Percentiles rank a stretch among this genome's conserved stretches.
These are phyloP conservation scores for Sugiyamaella mastotermitis DNA, from an alignment of 805 yeast genomes.

Conservation along the genomic window DNA sequence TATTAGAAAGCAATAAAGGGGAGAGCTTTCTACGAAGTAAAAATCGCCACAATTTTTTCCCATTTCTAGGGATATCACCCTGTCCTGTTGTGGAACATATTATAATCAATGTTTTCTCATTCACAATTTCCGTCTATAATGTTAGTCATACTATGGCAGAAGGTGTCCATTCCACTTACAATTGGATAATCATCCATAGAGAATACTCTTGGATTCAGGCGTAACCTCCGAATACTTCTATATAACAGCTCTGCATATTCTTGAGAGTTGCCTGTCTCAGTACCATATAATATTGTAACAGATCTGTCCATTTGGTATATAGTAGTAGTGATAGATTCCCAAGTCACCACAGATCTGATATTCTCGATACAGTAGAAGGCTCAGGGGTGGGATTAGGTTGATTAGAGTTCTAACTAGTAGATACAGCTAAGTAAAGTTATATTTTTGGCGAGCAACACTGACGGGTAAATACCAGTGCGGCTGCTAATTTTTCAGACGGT, in stretches of 20 bases:
- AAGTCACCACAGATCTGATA: too few relatives aligned
- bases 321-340: too few relatives aligned
- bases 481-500: too few relatives aligned
- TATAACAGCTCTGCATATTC: slow-evolving; percentile 70
- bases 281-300: slow-evolving; percentile 71
- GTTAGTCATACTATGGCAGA: slow-evolving; percentile 3
- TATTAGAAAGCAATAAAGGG: slow-evolving; percentile 51
- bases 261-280: slow-evolving; percentile 89
- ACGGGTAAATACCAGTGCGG: too few relatives aligned
- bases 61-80: slow-evolving; percentile 84
- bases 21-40: slow-evolving; percentile 64
- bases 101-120: slow-evolving; percentile 44
- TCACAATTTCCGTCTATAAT: too few relatives aligned
- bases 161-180: slow-evolving; percentile 23
- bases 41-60: slow-evolving; percentile 66
- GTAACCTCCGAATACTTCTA: slow-evolving; percentile 47
- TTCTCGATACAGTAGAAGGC: too few relatives aligned
- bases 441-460: too few relatives aligned
- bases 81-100: slow-evolving; percentile 92
- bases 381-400: too few relatives aligned
- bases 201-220: slow-evolving; percentile 43
- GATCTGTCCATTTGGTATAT: too few relatives aligned
- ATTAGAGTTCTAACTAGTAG: too few relatives aligned
- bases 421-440: too few relatives aligned
- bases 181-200: slow-evolving; percentile 56